A percentile compares a stretch with the other conserved stretches of the same genome.
phyloP scores from a whole-genome alignment of 2,329 filamentous ascomycete species.

The Fusarium avenaceum region DNA sequence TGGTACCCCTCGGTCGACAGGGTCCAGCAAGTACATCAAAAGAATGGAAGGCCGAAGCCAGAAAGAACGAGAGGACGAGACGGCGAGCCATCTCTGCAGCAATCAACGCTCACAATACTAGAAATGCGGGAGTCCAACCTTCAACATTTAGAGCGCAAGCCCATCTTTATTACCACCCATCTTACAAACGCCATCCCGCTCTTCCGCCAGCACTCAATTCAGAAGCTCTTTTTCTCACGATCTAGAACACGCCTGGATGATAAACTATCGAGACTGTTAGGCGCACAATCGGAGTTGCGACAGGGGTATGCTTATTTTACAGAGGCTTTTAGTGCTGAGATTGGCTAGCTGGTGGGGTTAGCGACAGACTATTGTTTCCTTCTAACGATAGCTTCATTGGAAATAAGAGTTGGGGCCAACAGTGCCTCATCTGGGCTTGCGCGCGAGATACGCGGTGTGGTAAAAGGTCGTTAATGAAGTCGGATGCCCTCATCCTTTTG shows the following conservation, averaged over 20 bases:
- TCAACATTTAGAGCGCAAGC: not conserved
- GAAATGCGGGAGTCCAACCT: not conserved
- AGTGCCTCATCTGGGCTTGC: too few species aligned
- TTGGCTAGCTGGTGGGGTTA: conserved; percentile 1
- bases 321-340: not conserved
- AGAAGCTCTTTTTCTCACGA: not conserved
- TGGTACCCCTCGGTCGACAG: conserved; percentile 2
- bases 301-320: not conserved
- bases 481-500: too few species aligned
- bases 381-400: conserved; percentile 6
- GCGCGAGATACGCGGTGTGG: too few species aligned
- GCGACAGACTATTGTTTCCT: conserved; percentile 17
- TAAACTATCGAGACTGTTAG: conserved; percentile 16
- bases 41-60: conserved; percentile 10
- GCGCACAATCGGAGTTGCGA: not conserved
- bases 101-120: not conserved
- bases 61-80: conserved; percentile 30
- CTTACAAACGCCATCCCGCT: not conserved
- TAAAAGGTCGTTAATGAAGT: too few species aligned
- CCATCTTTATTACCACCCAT: conserved; percentile 6
- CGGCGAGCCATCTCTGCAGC: conserved; percentile 25
- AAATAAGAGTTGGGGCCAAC: not conserved
- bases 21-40: conserved; percentile 4
- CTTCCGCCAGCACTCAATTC: too few species aligned
- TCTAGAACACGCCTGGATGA: conserved; percentile 8